Percentiles rank a stretch among this genome's conserved stretches.
phyloP scores from a whole-genome alignment of 768 basidiomycete species.

The Tephrocybe sp. region DNA sequence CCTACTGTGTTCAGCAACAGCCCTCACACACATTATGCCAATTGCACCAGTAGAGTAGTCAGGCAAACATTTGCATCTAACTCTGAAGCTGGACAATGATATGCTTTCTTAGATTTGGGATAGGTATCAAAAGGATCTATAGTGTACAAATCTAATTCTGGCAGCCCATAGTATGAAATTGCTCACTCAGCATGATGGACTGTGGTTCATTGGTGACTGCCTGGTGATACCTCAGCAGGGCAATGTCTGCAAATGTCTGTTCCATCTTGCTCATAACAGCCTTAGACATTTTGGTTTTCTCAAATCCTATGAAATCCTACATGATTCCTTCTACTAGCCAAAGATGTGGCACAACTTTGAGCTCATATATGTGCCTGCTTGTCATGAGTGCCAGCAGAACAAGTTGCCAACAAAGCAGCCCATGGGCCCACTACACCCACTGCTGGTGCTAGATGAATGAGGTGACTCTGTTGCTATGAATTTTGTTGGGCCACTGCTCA shows the following conservation, averaged over 20 bases:
- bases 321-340: slow-evolving; percentile 29
- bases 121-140: not conserved
- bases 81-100: too few relatives aligned
- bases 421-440: slow-evolving; percentile 25
- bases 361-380: slow-evolving; percentile 6
- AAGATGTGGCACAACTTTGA: slow-evolving; percentile 28
- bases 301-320: slow-evolving; percentile 26
- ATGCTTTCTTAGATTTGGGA: too few relatives aligned
- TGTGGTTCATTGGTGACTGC: not conserved
- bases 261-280: slow-evolving; percentile 27
- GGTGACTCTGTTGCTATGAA: slow-evolving; percentile 27
- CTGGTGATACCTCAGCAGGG: not conserved
- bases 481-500: slow-evolving; percentile 30
- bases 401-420: slow-evolving; percentile 23
- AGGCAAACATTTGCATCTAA: too few relatives aligned
- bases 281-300: slow-evolving; percentile 34
- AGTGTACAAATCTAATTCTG: too few relatives aligned
- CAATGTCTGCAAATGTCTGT: slow-evolving; percentile 16
- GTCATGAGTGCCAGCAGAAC: slow-evolving; percentile 21
- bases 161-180: too few relatives aligned
- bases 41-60: too few relatives aligned
- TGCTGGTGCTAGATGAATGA: slow-evolving; percentile 23
- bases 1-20: too few relatives aligned
- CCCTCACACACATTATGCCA: too few relatives aligned
- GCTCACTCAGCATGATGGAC: not conserved